These are phyloP conservation scores for Isatis lusitanica DNA, from an alignment of 441 rosid genomes.

Conservation along the genomic window DNA sequence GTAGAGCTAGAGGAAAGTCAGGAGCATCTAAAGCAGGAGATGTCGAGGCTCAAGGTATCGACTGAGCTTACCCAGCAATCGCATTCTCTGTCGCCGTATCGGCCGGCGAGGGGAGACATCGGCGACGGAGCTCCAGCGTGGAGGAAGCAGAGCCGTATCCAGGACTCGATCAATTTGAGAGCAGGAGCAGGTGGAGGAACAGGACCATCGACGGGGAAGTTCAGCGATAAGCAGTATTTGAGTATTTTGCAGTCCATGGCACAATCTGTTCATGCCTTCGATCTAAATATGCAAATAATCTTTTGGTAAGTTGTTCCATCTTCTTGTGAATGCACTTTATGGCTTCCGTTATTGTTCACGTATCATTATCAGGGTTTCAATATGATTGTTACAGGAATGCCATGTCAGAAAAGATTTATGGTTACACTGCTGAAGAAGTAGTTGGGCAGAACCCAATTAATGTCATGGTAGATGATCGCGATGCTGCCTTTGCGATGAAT, in stretches of 20 bases:
- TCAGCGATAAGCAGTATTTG: slow-evolving; percentile 65
- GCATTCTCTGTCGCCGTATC: slow-evolving; percentile 63
- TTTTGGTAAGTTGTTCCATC: slow-evolving; percentile 63
- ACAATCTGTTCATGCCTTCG: slow-evolving; percentile 76
- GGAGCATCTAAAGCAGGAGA: slow-evolving; percentile 62
- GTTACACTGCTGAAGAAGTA: slow-evolving; percentile 73
- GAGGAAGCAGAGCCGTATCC: slow-evolving; percentile 22
- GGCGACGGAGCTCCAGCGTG: slow-evolving; percentile 33
- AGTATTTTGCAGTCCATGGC: slow-evolving; percentile 86
- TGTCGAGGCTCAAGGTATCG: slow-evolving; percentile 59
- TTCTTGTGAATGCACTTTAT: neutral
- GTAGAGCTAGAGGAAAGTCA: slow-evolving; percentile 75
- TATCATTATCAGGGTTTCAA: neutral
- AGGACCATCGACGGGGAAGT: slow-evolving; percentile 52
- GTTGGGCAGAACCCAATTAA: slow-evolving; percentile 69
- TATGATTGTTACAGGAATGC: slow-evolving; percentile 64
- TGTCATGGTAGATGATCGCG: slow-evolving; percentile 61
- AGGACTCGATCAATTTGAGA: slow-evolving; percentile 34
- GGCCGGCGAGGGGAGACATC: slow-evolving; percentile 45
- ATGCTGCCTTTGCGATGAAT: slow-evolving; percentile 47
- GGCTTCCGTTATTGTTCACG: neutral
- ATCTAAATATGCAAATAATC: slow-evolving; percentile 54
- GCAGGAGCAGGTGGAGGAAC: slow-evolving; percentile 13
- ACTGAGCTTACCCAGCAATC: slow-evolving; percentile 46
- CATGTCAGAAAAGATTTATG: slow-evolving; percentile 80